Conservation (phyloP, 2,329 filamentous ascomycete species). For the Penicillium sp. region DNA sequence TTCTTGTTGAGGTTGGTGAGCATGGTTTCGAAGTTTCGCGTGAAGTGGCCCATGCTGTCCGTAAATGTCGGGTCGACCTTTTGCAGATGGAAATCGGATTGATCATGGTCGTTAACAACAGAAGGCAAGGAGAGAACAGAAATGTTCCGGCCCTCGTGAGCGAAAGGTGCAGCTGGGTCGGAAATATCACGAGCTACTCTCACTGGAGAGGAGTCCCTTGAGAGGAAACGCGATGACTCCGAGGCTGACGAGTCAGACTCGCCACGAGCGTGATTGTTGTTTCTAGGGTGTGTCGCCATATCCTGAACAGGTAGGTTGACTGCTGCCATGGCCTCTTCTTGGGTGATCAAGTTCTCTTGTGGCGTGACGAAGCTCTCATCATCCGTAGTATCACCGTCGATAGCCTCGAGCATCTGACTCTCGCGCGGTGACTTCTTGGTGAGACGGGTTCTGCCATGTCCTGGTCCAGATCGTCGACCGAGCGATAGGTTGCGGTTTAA, state of each 20-base stretch:
- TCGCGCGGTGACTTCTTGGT: slow-evolving; percentile 10
- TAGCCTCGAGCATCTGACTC: slow-evolving; percentile 8
- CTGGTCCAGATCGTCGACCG: slow-evolving; percentile 17
- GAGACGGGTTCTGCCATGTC: slow-evolving; percentile 18
- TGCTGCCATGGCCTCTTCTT: slow-evolving; percentile 5
- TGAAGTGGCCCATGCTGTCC: slow-evolving; percentile 62
- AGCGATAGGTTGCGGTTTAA: slow-evolving; percentile 16
- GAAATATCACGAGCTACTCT: not conserved
- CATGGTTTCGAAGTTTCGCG: slow-evolving; percentile 57
- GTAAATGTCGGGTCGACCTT: slow-evolving; percentile 68
- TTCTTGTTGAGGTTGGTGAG: slow-evolving; percentile 56
- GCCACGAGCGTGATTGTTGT: slow-evolving; percentile 3
- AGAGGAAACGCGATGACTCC: slow-evolving; percentile 11
- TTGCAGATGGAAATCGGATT: slow-evolving; percentile 62
- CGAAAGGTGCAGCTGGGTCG: not conserved
- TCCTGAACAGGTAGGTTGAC: slow-evolving; percentile 7
- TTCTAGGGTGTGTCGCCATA: not conserved
- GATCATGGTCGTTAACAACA: slow-evolving; percentile 56
- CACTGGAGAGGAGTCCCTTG: slow-evolving; percentile 49
- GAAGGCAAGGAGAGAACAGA: slow-evolving; percentile 57
- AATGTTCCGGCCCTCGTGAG: slow-evolving; percentile 32
- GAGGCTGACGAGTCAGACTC: slow-evolving; percentile 6
- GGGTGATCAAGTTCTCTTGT: slow-evolving; percentile 1
- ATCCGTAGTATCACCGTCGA: slow-evolving; percentile 23
- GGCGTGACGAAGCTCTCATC: slow-evolving; percentile 30